Evolutionary conservation across 768 basidiomycete species (phyloP).

Genomic region (Clitopilus passeckerianus): DNA sequence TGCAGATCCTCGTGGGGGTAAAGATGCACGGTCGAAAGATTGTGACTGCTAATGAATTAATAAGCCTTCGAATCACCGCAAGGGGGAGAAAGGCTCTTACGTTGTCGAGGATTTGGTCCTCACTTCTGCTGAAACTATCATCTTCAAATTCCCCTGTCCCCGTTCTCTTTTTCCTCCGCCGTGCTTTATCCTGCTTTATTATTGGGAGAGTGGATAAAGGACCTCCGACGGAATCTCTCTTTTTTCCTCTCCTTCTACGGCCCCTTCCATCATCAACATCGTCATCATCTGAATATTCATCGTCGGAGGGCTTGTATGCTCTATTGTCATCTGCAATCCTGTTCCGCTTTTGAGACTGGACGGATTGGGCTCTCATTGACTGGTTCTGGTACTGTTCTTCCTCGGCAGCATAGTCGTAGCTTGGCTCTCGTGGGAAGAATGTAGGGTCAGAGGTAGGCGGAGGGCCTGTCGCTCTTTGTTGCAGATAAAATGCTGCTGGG

Average conservation of each 20-base stretch:
- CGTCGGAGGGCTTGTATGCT: constrained; percentile 67
- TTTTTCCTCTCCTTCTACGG: constrained; percentile 51
- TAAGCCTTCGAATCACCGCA: not conserved
- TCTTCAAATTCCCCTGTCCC: constrained; percentile 38
- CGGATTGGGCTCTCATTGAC: constrained; percentile 16
- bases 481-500: constrained; percentile 61
- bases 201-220: constrained; percentile 65
- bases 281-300: constrained; percentile 61
- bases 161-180: constrained; percentile 44
- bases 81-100: constrained; percentile 23
- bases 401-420: constrained; percentile 78
- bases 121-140: constrained; percentile 34
- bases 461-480: constrained; percentile 56
- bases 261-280: constrained; percentile 49
- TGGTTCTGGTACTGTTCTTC: constrained; percentile 55
- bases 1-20: constrained; percentile 30
- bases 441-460: constrained; percentile 28
- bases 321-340: constrained; percentile 77
- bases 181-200: constrained; percentile 59
- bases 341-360: constrained; percentile 39
- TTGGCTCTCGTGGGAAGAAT: constrained; percentile 34
- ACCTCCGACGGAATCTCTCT: constrained; percentile 46
- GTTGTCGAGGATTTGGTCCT: constrained; percentile 31
- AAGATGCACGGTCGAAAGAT: constrained; percentile 25
- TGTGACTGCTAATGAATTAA: constrained; percentile 11